Percentiles rank a stretch among this genome's conserved stretches.
Conservation (phyloP, 306 rosid genomes). For the Erythrophleum fordii region DNA sequence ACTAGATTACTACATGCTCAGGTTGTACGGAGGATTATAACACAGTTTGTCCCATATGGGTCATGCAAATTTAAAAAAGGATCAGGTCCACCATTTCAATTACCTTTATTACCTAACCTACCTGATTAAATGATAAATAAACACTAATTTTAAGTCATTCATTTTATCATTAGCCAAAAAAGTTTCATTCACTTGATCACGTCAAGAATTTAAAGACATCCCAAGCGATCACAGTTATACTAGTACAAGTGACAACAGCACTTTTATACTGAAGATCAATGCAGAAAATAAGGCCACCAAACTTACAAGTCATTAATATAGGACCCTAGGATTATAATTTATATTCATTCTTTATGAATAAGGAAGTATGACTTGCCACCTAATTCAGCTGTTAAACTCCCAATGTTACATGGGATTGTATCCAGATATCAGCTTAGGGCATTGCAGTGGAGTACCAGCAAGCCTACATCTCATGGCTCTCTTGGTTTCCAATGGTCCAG, state of each 20-base stretch:
- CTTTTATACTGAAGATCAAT: conserved; percentile 6
- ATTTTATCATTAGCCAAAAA: conserved; percentile 28
- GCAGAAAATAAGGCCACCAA: conserved; percentile 25
- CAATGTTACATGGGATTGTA: conserved; percentile 23
- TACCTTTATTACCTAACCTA: conserved; percentile 57
- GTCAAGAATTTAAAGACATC: conserved; percentile 33
- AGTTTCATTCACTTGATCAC: conserved; percentile 33
- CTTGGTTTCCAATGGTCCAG: conserved; percentile 28
- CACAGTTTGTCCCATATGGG: conserved; percentile 49
- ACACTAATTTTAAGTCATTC: conserved; percentile 42
- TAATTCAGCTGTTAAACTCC: conserved; percentile 21
- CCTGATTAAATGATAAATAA: conserved; percentile 53
- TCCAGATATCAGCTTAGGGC: conserved; percentile 5
- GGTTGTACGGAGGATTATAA: conserved; percentile 37
- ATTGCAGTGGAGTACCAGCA: conserved; percentile 14
- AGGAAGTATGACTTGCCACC: conserved; percentile 15
- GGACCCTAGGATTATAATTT: conserved; percentile 11
- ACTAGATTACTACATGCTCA: conserved; percentile 36
- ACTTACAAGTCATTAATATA: conserved; percentile 12
- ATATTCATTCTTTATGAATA: conserved; percentile 4
- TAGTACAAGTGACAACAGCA: neutral
- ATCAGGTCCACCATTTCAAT: conserved; percentile 60
- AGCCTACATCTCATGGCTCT: conserved; percentile 14
- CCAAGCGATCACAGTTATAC: neutral
- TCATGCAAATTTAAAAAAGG: conserved; percentile 41